Base-by-base conservation (phyloP, 441 rosid species). In the Omphalea diandra region DNA sequence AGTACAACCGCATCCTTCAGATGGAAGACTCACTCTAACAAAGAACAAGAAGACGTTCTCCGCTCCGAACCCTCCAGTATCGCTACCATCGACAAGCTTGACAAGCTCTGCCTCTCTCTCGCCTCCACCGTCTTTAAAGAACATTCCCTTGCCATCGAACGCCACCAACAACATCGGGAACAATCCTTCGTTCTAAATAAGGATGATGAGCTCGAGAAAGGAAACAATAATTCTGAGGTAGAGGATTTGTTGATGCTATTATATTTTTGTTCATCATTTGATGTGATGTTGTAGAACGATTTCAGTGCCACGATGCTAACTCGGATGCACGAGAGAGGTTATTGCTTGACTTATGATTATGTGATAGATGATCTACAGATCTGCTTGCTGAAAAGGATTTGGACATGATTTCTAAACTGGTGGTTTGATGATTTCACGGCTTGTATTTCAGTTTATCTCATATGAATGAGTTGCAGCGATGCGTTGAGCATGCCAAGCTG, bases 281-380 rank as follows among this genome's bases (percentile, higher is more conserved):
- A 90, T 41, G 96, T 93, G 53, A 90, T 82, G 84, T 80, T 88
- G 12, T 97, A 90, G 89, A 84, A 68, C 46, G 99, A 93, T 50
- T 88, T 86, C 72, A 77, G 93, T 5, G 85, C 96, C 56, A 87
- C 84, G 63, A 89, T 89, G 94, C 68, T 89, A 77, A 88, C 93
- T 38, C 82, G 93, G 77, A 88, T 85, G 2, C 94, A 90, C 69
- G 99, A 93, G 89, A 79, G 97, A 46, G 89, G 90, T 0, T 90
- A 90, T 67, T 95, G 99, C 80, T 80, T 93, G 88, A 83, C 91
- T 24, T 95, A 95, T 65, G 99, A 95, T 76, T 80, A 81, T 41
- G 98, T 95, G 4, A 88, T 97, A 5, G 99, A 94, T 57, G 97
- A 93, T 15, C 86, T 27, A 86, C 90, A 66, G 97, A 90, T 86